These are phyloP conservation scores for Talaromyces wortmannii DNA, from an alignment of 495 filamentous ascomycete species.

Conservation along the genomic window DNA sequence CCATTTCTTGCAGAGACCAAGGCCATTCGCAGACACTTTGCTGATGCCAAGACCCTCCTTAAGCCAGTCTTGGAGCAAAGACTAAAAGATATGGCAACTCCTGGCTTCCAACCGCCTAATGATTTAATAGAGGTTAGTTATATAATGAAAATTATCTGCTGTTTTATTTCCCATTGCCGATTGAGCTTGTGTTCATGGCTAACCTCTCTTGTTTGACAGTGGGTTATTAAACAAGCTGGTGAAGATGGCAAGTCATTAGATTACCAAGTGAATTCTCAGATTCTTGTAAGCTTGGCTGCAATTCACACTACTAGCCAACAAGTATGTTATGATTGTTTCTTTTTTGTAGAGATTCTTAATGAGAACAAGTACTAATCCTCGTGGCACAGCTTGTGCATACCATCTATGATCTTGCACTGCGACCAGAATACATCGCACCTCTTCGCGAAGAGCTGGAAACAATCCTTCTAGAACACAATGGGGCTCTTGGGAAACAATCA, in stretches of 20 bases:
- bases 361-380: not conserved
- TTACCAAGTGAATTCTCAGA: not conserved
- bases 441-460: constrained; percentile 21
- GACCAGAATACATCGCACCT: constrained; percentile 20
- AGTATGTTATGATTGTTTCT: not conserved
- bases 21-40: not conserved
- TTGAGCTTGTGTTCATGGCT: not conserved
- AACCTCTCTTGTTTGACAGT: not conserved
- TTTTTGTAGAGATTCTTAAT: not conserved
- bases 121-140: not conserved
- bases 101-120: not conserved
- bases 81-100: not conserved
- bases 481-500: constrained; percentile 12
- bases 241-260: not conserved
- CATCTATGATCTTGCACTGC: constrained; percentile 16
- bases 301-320: constrained; percentile 30
- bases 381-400: not conserved
- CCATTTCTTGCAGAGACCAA: not conserved
- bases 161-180: not conserved
- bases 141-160: not conserved
- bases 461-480: constrained; percentile 12
- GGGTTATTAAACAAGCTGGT: not conserved
- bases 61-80: not conserved
- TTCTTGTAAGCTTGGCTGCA: constrained; percentile 13
- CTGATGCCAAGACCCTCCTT: not conserved